Conservation (phyloP, 352 stramenopile species). For the Phytophthora gonapodyides region DNA sequence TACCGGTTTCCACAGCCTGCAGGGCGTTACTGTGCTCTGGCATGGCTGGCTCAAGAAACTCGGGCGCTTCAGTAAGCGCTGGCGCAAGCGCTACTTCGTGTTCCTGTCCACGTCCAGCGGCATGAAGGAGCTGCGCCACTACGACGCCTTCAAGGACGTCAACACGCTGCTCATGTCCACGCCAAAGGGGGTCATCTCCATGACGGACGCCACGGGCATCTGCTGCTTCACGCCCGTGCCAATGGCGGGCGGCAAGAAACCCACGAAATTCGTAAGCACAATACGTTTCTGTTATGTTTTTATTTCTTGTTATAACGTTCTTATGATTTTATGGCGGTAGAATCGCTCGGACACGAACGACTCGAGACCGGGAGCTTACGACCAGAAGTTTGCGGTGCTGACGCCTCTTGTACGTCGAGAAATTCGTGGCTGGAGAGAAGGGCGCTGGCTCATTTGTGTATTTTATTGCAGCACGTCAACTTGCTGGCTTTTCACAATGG, state of each 20-base stretch:
- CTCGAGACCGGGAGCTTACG: conserved; percentile 49
- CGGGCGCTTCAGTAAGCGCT: conserved; percentile 82
- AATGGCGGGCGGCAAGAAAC: conserved; percentile 42
- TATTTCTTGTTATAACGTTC: conserved; percentile 2
- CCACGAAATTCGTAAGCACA: conserved; percentile 60
- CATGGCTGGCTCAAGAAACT: conserved; percentile 88
- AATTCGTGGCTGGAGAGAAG: too few relatives aligned
- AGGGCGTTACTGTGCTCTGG: conserved; percentile 76
- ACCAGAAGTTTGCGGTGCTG: conserved; percentile 81
- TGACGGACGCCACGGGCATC: conserved; percentile 75
- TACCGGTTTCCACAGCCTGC: conserved; percentile 51
- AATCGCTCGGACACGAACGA: conserved; percentile 65
- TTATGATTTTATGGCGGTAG: conserved; percentile 30
- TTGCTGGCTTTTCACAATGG: conserved; percentile 77
- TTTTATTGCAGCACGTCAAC: conserved; percentile 58
- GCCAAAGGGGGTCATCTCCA: conserved; percentile 72
- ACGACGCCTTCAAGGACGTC: conserved; percentile 71
- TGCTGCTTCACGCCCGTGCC: conserved; percentile 69
- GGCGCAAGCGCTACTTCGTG: conserved; percentile 78
- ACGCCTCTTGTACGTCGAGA: conserved; percentile 57
- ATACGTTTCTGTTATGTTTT: conserved; percentile 1
- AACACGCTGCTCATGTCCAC: conserved; percentile 60
- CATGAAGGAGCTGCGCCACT: conserved; percentile 79
- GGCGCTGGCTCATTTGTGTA: neutral
- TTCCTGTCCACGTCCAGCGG: conserved; percentile 71